Evolutionary conservation across 2,329 filamentous ascomycete species (phyloP).

Genomic region (Rhynchosporium secalis): DNA sequence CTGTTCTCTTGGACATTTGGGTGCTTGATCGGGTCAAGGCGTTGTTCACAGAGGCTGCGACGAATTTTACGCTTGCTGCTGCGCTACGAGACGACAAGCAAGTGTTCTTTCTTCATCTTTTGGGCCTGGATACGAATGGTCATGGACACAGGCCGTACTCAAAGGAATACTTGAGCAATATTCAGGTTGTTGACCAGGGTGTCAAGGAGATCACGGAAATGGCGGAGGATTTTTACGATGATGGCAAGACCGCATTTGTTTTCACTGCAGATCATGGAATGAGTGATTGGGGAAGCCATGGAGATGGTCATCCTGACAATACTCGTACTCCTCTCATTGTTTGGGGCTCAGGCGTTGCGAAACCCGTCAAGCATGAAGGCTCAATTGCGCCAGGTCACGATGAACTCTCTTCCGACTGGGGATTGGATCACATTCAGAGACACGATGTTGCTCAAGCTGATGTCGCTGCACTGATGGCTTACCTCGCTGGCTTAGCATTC

Average conservation of each 20-base stretch:
- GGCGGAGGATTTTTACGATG: slow-evolving; percentile 81
- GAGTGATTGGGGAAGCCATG: slow-evolving; percentile 99
- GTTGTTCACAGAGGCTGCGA: slow-evolving; percentile 77
- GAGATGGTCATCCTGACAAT: slow-evolving; percentile 95
- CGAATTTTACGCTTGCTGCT: slow-evolving; percentile 71
- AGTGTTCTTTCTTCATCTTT: slow-evolving; percentile 92
- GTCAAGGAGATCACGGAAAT: slow-evolving; percentile 80
- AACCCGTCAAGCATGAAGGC: slow-evolving; percentile 60
- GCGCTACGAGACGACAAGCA: slow-evolving; percentile 78
- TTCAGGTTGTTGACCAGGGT: slow-evolving; percentile 89
- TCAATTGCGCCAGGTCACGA: slow-evolving; percentile 77
- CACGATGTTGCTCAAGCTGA: slow-evolving; percentile 95
- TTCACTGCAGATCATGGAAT: slow-evolving; percentile 99
- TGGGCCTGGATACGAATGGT: slow-evolving; percentile 88
- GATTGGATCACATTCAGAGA: slow-evolving; percentile 73
- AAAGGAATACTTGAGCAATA: slow-evolving; percentile 90
- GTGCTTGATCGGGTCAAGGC: slow-evolving; percentile 93
- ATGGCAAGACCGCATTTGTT: slow-evolving; percentile 86
- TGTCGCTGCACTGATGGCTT: slow-evolving; percentile 92
- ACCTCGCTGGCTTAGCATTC: slow-evolving; percentile 82
- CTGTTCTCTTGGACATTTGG: slow-evolving; percentile 82
- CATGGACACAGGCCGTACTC: slow-evolving; percentile 89
- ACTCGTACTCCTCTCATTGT: slow-evolving; percentile 89
- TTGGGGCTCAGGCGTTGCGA: slow-evolving; percentile 90
- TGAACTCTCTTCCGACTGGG: slow-evolving; percentile 89